Base-by-base conservation (phyloP, 2,329 filamentous ascomycete genomes). In the Venturia nashicola region DNA sequence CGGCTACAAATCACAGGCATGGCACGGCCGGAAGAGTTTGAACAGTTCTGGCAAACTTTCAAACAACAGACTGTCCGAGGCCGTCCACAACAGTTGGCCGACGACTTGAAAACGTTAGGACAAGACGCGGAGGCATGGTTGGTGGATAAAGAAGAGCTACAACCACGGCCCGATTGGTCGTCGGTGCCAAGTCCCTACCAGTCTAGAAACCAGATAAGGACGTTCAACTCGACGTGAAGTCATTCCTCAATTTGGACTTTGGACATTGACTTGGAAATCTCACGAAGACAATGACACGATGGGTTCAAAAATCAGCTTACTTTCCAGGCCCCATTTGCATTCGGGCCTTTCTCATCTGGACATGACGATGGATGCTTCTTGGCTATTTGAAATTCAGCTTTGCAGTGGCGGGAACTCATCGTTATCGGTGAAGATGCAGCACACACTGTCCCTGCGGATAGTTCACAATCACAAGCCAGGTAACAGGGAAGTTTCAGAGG, bases 101-200 rank as follows among this genome's bases (percentile, higher is more conserved):
- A 44, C 11, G 39, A 60, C 20, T 18, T 27, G 59, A 60, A n/a
- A 18, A 32, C 40, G n/a, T 18, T 46, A 9, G 32, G 20, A 27
- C 61, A 59, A 46, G 36, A 54, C 14, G 27, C 55, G 16, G 44
- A 57, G 12, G 12, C 39, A 27, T 43, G 39, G 39, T 61, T 42
- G 27, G 23, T 63, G 46, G 36, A 44, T 14, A 55, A 23, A 18
- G 32, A 63, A 5, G 61, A 63, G 39, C 36, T 55, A 23, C 18
- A 57, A 11, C 61, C 61, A 40, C 46, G 42, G 27, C 61, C 61
- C 12, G 61, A 63, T 36, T 63, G 61, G 61, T 36, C 36, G 23
- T 39, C n/a, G 11, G 61, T 63, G 46, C 34, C 51, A 16, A 57
- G 43, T 23, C 61, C 34, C 32, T 63, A 57, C 36, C 20, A 55